Conservation (phyloP, 2,329 filamentous ascomycete species). For the Talaromyces amestolkiae region DNA sequence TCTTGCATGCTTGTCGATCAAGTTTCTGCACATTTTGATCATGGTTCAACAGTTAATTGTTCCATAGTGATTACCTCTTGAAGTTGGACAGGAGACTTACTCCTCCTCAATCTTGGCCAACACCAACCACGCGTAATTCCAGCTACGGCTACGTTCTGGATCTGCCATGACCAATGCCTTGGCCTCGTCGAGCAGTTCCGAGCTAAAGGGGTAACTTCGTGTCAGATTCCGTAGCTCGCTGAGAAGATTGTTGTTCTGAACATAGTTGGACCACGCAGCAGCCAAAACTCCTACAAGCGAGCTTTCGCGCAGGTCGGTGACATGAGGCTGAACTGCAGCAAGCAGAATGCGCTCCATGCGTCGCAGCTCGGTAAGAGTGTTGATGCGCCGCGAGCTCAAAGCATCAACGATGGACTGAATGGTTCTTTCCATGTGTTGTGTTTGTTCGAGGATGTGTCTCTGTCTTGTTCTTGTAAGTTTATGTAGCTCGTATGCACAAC, state of each 20-base stretch:
- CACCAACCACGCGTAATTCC: constrained; percentile 74
- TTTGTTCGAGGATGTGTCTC: neutral
- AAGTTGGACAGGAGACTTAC: constrained; percentile 44
- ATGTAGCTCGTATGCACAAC: neutral
- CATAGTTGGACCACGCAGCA: constrained; percentile 68
- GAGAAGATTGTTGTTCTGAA: constrained; percentile 66
- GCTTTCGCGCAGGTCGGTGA: constrained; percentile 47
- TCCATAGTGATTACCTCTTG: neutral
- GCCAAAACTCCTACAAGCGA: constrained; percentile 65
- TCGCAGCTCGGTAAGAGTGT: constrained; percentile 69
- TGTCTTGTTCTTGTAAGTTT: neutral
- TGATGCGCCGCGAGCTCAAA: constrained; percentile 65
- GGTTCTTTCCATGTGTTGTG: constrained; percentile 37
- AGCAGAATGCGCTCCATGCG: constrained; percentile 65
- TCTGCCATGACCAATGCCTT: constrained; percentile 63
- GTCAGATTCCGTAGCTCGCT: constrained; percentile 68
- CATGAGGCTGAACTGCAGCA: constrained; percentile 40
- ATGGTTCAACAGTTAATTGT: neutral
- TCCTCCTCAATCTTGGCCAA: constrained; percentile 64
- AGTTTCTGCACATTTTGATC: constrained; percentile 43
- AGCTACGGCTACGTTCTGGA: constrained; percentile 65
- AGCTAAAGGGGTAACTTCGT: constrained; percentile 65
- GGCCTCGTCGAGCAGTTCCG: constrained; percentile 38
- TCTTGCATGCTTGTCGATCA: constrained; percentile 61
- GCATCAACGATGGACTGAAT: constrained; percentile 61